A percentile compares a stretch with the other conserved stretches of the same genome.
Evolutionary conservation across 2,329 filamentous ascomycete species (phyloP).

Genomic region (Trichothecium roseum): DNA sequence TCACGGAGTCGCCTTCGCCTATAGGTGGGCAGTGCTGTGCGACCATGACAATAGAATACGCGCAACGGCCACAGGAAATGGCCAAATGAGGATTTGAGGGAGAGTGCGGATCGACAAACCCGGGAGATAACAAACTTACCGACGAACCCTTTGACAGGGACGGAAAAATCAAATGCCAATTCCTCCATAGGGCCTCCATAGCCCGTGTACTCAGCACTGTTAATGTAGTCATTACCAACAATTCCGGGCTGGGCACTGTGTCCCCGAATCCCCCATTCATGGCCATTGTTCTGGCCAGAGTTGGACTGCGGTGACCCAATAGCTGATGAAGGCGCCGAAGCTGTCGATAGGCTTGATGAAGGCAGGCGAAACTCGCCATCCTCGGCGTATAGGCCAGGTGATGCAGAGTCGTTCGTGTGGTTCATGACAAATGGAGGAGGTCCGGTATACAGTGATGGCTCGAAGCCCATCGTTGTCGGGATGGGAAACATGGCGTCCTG

Average conservation of each 20-base stretch:
- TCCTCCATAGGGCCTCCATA: conserved; percentile 42
- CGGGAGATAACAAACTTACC: conserved; percentile 35
- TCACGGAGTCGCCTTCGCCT: no score
- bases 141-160: conserved; percentile 40
- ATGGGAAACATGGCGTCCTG: conserved; percentile 25
- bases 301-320: conserved; percentile 58
- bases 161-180: conserved; percentile 32
- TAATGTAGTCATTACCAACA: conserved; percentile 45
- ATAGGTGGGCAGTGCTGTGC: no score
- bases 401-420: conserved; percentile 32
- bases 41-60: no score
- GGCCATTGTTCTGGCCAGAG: conserved; percentile 39
- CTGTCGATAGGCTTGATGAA: conserved; percentile 49
- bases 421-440: conserved; percentile 32
- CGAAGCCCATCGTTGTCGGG: conserved; percentile 24
- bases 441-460: conserved; percentile 37
- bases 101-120: conserved; percentile 3
- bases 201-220: conserved; percentile 40
- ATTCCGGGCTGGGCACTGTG: conserved; percentile 50
- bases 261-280: conserved; percentile 25
- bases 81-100: neutral
- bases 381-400: conserved; percentile 38
- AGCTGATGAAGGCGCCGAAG: conserved; percentile 53
- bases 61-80: neutral
- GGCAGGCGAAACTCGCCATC: conserved; percentile 39